These are phyloP conservation scores for Leccinum uliginosum DNA, from an alignment of 768 basidiomycete genomes.

Conservation along the genomic window DNA sequence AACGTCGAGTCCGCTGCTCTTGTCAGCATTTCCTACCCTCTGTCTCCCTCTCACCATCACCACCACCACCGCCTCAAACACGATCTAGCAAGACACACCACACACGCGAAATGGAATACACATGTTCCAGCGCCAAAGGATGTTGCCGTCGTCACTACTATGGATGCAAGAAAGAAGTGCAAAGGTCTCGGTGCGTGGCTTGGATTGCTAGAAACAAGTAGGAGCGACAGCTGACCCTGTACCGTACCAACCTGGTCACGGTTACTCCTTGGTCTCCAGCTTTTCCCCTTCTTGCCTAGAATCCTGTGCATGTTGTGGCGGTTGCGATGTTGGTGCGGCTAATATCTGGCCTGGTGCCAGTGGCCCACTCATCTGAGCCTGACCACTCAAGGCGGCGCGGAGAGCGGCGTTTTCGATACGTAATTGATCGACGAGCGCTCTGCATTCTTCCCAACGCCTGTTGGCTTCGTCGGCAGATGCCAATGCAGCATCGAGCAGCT, in stretches of 20 bases:
- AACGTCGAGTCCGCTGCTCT: slow-evolving; percentile 26
- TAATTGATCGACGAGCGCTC: slow-evolving; percentile 83
- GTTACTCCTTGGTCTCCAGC: slow-evolving; percentile 26
- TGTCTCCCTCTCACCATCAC: slow-evolving; percentile 34
- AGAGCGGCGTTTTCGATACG: slow-evolving; percentile 80
- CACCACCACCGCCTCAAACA: background rate
- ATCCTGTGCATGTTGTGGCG: slow-evolving; percentile 20
- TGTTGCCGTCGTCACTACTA: slow-evolving; percentile 12
- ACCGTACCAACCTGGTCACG: background rate
- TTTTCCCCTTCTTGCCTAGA: slow-evolving; percentile 25
- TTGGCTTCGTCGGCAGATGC: slow-evolving; percentile 87
- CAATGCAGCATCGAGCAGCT: slow-evolving; percentile 79
- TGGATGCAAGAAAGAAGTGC: slow-evolving; percentile 2
- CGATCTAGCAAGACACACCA: background rate
- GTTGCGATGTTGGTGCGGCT: slow-evolving; percentile 20
- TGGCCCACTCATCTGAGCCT: slow-evolving; percentile 31
- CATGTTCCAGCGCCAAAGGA: background rate
- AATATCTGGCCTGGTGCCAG: slow-evolving; percentile 29
- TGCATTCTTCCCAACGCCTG: slow-evolving; percentile 85
- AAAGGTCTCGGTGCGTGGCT: slow-evolving; percentile 11
- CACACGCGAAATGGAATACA: background rate
- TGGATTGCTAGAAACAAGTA: slow-evolving; percentile 4
- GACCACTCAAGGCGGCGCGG: slow-evolving; percentile 57
- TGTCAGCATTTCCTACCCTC: slow-evolving; percentile 33
- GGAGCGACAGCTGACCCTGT: background rate